Percentiles rank a stretch among this genome's conserved stretches.
Conservation (phyloP, 306 rosid genomes). For the Oxytropis ochrocephala region DNA sequence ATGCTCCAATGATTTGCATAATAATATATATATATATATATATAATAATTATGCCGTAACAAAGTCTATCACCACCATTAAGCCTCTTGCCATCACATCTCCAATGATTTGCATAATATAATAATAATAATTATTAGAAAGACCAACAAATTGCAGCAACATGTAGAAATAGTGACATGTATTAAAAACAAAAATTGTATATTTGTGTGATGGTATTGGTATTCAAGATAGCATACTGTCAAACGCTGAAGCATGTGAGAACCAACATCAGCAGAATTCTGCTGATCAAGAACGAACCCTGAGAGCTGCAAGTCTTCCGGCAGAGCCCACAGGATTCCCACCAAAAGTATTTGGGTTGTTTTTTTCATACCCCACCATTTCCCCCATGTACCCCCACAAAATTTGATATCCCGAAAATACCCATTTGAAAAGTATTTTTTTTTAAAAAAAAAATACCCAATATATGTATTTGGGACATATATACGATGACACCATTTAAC, state of each 20-base stretch:
- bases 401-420: too few relatives aligned
- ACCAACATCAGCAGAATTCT: conserved; percentile 74
- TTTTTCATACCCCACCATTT: too few relatives aligned
- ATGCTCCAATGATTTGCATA: too few relatives aligned
- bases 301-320: conserved; percentile 86
- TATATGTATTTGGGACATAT: too few relatives aligned
- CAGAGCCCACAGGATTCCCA: conserved; percentile 91
- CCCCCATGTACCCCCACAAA: too few relatives aligned
- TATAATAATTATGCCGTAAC: too few relatives aligned
- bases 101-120: conserved; percentile 54
- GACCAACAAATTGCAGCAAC: conserved; percentile 11
- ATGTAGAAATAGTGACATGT: conserved; percentile 1
- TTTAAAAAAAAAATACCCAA: too few relatives aligned
- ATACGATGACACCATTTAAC: too few relatives aligned
- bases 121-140: background rate
- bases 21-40: too few relatives aligned
- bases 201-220: background rate
- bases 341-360: too few relatives aligned
- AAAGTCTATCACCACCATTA: conserved; percentile 76
- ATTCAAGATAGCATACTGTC: conserved; percentile 44
- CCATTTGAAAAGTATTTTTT: too few relatives aligned
- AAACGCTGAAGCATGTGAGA: conserved; percentile 69
- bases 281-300: conserved; percentile 72
- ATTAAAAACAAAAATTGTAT: background rate
- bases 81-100: conserved; percentile 79